Evolutionary conservation across 1,284 basidiomycete species (phyloP).

Genomic region (Ustilago curta): DNA sequence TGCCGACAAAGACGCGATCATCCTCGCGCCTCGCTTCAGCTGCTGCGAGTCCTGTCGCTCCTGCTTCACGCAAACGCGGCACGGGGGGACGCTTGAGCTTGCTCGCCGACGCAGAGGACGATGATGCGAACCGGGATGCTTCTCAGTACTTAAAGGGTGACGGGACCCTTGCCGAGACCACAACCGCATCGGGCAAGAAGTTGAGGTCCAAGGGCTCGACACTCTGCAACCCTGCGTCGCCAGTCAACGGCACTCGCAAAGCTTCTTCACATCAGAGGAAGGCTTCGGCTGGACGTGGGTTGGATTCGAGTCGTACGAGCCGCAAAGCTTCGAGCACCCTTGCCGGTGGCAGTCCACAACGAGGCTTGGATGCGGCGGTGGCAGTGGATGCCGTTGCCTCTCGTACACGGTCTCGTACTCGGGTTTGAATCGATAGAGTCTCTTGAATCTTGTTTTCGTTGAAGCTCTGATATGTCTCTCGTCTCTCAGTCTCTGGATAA

Average conservation of each 20-base stretch:
- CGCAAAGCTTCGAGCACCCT: constrained; percentile 22
- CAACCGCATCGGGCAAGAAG: constrained; percentile 24
- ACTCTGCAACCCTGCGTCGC: background rate
- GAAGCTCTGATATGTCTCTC: background rate
- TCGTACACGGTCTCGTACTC: constrained; percentile 39
- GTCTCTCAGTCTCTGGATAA: background rate
- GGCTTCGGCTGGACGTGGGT: constrained; percentile 11
- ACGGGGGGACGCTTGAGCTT: constrained; percentile 47
- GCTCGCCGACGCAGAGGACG: constrained; percentile 34
- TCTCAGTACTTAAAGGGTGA: constrained; percentile 7
- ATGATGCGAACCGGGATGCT: constrained; percentile 16
- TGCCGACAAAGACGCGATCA: constrained; percentile 25
- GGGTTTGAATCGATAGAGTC: no score
- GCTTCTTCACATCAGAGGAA: constrained; percentile 34
- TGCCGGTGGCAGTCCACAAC: constrained; percentile 1
- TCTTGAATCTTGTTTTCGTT: no score
- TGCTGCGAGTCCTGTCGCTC: constrained; percentile 7
- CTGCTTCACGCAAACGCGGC: constrained; percentile 33
- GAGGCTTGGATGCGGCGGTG: constrained; percentile 9
- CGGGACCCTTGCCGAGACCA: constrained; percentile 6
- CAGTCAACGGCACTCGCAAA: constrained; percentile 1
- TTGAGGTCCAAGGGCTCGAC: constrained; percentile 6
- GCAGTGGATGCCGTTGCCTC: constrained; percentile 30
- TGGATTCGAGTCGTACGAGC: constrained; percentile 12
- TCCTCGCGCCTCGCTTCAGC: constrained; percentile 21